Conservation (phyloP, 352 stramenopile genomes). For the Halophytophthora batemanensis region DNA sequence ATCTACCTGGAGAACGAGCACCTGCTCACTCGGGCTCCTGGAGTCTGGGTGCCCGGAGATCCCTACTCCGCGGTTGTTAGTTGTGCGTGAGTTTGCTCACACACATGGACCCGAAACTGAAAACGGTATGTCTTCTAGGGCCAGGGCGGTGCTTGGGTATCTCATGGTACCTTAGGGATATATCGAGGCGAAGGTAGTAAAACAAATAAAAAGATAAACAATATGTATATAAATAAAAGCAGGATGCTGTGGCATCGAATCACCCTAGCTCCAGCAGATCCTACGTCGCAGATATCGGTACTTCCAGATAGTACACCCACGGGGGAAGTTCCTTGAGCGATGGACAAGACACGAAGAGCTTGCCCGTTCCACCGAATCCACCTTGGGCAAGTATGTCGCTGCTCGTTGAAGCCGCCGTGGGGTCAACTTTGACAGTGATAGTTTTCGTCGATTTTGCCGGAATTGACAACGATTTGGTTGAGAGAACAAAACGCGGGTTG, state of each 20-base stretch:
- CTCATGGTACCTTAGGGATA: too few species aligned
- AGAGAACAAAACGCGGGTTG: constrained; percentile 67
- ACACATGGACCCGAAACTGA: too few species aligned
- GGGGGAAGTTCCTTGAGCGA: constrained; percentile 64
- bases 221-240: not conserved
- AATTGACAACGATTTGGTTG: constrained; percentile 54
- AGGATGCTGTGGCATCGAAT: not conserved
- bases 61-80: too few species aligned
- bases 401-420: constrained; percentile 2
- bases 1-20: too few species aligned
- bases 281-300: constrained; percentile 3
- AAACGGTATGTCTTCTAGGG: too few species aligned
- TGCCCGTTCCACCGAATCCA: constrained; percentile 38
- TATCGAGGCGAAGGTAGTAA: constrained; percentile 2
- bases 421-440: constrained; percentile 65
- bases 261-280: too few species aligned
- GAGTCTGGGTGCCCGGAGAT: too few species aligned
- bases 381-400: constrained; percentile 12
- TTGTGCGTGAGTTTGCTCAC: too few species aligned
- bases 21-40: too few species aligned
- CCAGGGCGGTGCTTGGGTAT: too few species aligned
- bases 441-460: constrained; percentile 59
- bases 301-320: constrained; percentile 88
- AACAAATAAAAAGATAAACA: not conserved
- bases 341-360: constrained; percentile 80